phyloP scores from a whole-genome alignment of 495 filamentous ascomycete species.

The Acidomyces sp. region DNA sequence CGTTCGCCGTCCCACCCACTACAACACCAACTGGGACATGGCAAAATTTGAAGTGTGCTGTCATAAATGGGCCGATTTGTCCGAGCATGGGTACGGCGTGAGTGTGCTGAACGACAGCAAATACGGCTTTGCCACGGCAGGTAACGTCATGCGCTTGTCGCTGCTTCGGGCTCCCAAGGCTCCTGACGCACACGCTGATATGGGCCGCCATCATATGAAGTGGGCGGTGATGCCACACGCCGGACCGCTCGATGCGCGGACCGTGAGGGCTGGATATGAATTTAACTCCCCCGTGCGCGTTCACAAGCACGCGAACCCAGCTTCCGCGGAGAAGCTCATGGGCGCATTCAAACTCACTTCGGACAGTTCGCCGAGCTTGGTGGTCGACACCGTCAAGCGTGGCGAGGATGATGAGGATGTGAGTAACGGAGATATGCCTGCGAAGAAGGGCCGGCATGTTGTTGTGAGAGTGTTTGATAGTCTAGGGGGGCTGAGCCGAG shows the following conservation, averaged over 20 bases:
- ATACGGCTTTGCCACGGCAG: constrained; percentile 86
- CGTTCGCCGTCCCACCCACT: constrained; percentile 78
- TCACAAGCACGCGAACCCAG: constrained; percentile 3
- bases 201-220: constrained; percentile 74
- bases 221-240: constrained; percentile 85
- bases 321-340: constrained; percentile 17
- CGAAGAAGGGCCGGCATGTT: constrained; percentile 59
- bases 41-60: constrained; percentile 98
- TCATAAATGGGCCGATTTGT: constrained; percentile 95
- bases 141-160: constrained; percentile 84
- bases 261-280: constrained; percentile 69
- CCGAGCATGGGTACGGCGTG: constrained; percentile 81
- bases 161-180: constrained; percentile 89
- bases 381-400: constrained; percentile 78
- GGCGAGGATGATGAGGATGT: constrained; percentile 94
- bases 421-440: constrained; percentile 45
- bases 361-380: constrained; percentile 36
- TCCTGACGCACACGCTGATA: constrained; percentile 90
- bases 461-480: constrained; percentile 80
- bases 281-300: constrained; percentile 68
- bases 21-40: constrained; percentile 98
- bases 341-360: constrained; percentile 21
- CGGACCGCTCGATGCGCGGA: constrained; percentile 54
- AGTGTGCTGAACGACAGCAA: constrained; percentile 93
- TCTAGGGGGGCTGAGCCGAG: constrained; percentile 68